A percentile compares a stretch with the other conserved stretches of the same genome.
phyloP scores from a whole-genome alignment of 176 grass and related monocot genomes.

The Echinochloa phyllopogon region DNA sequence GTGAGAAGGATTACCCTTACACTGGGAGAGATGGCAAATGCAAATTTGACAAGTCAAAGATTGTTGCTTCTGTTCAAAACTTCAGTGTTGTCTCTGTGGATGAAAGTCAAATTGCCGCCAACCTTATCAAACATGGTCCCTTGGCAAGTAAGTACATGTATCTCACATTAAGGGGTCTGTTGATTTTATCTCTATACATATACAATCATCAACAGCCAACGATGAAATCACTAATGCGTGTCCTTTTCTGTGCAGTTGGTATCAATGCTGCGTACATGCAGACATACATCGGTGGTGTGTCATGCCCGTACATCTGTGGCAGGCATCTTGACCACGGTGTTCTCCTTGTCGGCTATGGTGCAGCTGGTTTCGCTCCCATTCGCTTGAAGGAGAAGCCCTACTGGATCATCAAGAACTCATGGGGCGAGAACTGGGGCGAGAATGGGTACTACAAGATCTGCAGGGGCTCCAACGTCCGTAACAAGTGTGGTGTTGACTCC shows the following conservation, averaged over 20 bases:
- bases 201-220: neutral
- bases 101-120: slow-evolving; percentile 80
- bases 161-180: neutral
- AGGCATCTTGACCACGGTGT: slow-evolving; percentile 80
- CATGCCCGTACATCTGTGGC: slow-evolving; percentile 83
- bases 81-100: slow-evolving; percentile 79
- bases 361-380: slow-evolving; percentile 69
- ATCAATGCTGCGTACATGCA: slow-evolving; percentile 92
- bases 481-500: slow-evolving; percentile 79
- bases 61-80: slow-evolving; percentile 77
- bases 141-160: slow-evolving; percentile 70
- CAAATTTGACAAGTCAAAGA: slow-evolving; percentile 87
- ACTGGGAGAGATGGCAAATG: slow-evolving; percentile 66
- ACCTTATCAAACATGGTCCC: slow-evolving; percentile 81
- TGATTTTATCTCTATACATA: neutral
- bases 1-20: slow-evolving; percentile 83
- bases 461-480: slow-evolving; percentile 70
- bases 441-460: slow-evolving; percentile 90
- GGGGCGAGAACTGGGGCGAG: slow-evolving; percentile 89
- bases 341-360: slow-evolving; percentile 82
- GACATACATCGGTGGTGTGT: slow-evolving; percentile 83
- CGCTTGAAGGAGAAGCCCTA: slow-evolving; percentile 90
- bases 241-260: slow-evolving; percentile 55
- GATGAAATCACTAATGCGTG: neutral
- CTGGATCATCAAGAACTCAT: slow-evolving; percentile 96